These are phyloP conservation scores for Diutina neorugosa DNA, from an alignment of 1,139 yeast species.

Conservation along the genomic window DNA sequence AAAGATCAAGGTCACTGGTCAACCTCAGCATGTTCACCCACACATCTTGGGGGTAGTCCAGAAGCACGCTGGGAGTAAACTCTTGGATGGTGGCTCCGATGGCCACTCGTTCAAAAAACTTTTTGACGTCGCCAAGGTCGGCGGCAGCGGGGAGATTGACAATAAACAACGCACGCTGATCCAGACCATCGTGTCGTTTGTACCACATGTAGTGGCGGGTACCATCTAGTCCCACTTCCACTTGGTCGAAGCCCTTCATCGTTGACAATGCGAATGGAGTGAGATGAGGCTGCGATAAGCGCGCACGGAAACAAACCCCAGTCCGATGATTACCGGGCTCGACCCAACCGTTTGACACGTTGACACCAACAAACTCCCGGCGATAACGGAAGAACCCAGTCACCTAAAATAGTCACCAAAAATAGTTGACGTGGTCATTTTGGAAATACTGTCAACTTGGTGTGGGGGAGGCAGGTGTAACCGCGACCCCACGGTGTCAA, in stretches of 20 bases:
- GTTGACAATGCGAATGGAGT: background rate
- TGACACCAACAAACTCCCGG: no score
- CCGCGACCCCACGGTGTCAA: no score
- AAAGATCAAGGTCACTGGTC: constrained; percentile 43
- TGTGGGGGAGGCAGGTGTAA: no score
- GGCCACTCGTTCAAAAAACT: constrained; percentile 47
- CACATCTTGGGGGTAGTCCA: constrained; percentile 36
- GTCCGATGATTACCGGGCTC: no score
- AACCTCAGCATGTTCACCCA: constrained; percentile 47
- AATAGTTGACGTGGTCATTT: no score
- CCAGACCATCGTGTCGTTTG: constrained; percentile 50
- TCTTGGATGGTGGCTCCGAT: constrained; percentile 49
- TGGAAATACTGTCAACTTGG: no score
- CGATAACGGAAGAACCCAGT: no score
- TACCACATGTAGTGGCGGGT: constrained; percentile 39
- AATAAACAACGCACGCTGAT: constrained; percentile 46
- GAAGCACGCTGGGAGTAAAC: constrained; percentile 23
- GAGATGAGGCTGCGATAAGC: background rate
- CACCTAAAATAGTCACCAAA: no score
- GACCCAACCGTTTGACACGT: no score
- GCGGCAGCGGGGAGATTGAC: constrained; percentile 66
- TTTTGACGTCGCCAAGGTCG: constrained; percentile 38
- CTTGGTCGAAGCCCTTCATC: constrained; percentile 1
- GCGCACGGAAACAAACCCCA: no score
- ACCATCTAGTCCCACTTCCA: background rate